These are phyloP conservation scores for Penicillium sp. DNA, from an alignment of 2,329 filamentous ascomycete genomes.

Conservation along the genomic window DNA sequence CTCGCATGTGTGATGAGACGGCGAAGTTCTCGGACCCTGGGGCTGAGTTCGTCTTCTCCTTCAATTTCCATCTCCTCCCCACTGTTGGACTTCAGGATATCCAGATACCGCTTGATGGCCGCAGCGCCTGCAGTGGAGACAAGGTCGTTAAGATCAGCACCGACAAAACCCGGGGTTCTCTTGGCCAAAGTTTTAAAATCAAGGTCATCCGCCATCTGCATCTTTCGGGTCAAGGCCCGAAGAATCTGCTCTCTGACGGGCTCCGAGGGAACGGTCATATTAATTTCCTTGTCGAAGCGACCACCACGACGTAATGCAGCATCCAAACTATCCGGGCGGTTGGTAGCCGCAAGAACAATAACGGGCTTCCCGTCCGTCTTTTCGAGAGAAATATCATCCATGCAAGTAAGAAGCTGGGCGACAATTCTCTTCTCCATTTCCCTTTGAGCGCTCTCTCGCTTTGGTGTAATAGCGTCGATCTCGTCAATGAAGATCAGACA, in stretches of 20 bases:
- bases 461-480: conserved; percentile 86
- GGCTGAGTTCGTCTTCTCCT: conserved; percentile 32
- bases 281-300: conserved; percentile 79
- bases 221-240: conserved; percentile 66
- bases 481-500: conserved; percentile 91
- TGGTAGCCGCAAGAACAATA: conserved; percentile 88
- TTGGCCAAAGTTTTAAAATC: conserved; percentile 74
- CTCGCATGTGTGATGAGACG: conserved; percentile 57
- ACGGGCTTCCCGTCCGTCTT: conserved; percentile 74
- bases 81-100: conserved; percentile 50
- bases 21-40: conserved; percentile 47
- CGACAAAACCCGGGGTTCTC: conserved; percentile 87
- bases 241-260: conserved; percentile 75
- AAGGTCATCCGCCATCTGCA: conserved; percentile 66
- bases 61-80: conserved; percentile 56
- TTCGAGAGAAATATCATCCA: conserved; percentile 75
- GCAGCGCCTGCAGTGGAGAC: conserved; percentile 65
- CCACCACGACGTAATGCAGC: conserved; percentile 72
- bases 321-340: conserved; percentile 81
- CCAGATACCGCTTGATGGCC: conserved; percentile 62
- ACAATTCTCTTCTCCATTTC: conserved; percentile 90
- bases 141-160: conserved; percentile 77
- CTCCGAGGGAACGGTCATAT: conserved; percentile 83
- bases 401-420: conserved; percentile 77
- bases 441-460: conserved; percentile 76